Percentiles rank a stretch among this genome's conserved stretches.
phyloP scores from a whole-genome alignment of 192 early-diverging fungal species.

The Coemansia sp. region DNA sequence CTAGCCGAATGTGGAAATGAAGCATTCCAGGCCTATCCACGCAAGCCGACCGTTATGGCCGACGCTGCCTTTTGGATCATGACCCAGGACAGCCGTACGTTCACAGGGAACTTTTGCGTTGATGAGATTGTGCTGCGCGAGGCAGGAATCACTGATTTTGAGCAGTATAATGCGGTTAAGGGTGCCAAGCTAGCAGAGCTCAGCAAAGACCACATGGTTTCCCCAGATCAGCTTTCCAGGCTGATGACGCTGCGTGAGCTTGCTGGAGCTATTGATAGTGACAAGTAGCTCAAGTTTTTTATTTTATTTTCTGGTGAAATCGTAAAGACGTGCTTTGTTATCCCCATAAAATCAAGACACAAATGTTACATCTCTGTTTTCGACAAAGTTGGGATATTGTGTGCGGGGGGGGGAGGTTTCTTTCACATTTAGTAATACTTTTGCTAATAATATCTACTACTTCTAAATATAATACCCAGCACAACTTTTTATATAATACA shows the following conservation, averaged over 20 bases:
- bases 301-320: too few species aligned
- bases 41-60: slow-evolving; percentile 68
- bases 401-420: too few species aligned
- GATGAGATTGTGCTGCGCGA: slow-evolving; percentile 74
- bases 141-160: slow-evolving; percentile 68
- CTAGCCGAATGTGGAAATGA: slow-evolving; percentile 53
- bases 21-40: slow-evolving; percentile 33
- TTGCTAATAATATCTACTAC: too few species aligned
- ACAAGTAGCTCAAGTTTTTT: neutral
- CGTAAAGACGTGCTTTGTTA: too few species aligned
- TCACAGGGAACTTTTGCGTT: slow-evolving; percentile 69
- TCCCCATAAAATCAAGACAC: too few species aligned
- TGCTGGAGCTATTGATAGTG: neutral
- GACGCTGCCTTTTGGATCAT: slow-evolving; percentile 73
- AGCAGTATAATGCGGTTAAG: slow-evolving; percentile 27
- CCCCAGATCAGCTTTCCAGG: slow-evolving; percentile 24
- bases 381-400: neutral
- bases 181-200: slow-evolving; percentile 31
- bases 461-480: too few species aligned
- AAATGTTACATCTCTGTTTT: neutral
- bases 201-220: slow-evolving; percentile 43
- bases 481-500: neutral
- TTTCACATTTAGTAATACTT: neutral
- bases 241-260: slow-evolving; percentile 25
- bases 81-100: slow-evolving; percentile 57